Percentiles rank a stretch among this genome's conserved stretches.
These are phyloP conservation scores for Pseudopithomyces chartarum DNA, from an alignment of 2,329 filamentous ascomycete species.

Conservation along the genomic window DNA sequence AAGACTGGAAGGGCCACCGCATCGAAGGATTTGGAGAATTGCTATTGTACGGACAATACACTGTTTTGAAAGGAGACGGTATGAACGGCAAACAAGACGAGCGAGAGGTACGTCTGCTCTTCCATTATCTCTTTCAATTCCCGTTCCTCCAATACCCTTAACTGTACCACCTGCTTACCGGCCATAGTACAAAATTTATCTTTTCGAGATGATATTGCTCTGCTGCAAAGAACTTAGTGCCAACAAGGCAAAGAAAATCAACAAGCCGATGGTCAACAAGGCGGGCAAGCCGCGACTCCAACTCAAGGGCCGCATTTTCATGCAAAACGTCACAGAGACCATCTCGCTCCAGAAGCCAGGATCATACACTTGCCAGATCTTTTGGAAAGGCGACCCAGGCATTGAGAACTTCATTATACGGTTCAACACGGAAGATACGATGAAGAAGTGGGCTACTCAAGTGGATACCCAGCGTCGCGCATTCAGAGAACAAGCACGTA, in stretches of 20 bases:
- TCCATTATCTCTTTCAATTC: neutral
- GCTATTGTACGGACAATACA: slow-evolving; percentile 86
- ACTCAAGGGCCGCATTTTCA: slow-evolving; percentile 96
- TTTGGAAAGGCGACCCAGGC: slow-evolving; percentile 96
- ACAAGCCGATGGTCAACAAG: slow-evolving; percentile 71
- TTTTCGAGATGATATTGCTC: slow-evolving; percentile 92
- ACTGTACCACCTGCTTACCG: neutral
- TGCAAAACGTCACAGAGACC: slow-evolving; percentile 98
- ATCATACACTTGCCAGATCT: slow-evolving; percentile 94
- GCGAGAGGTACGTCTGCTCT: slow-evolving; percentile 71
- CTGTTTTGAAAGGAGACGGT: slow-evolving; percentile 79
- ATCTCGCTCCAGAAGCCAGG: slow-evolving; percentile 84
- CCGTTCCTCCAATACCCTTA: neutral
- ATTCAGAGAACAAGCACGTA: slow-evolving; percentile 58
- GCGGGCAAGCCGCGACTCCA: slow-evolving; percentile 79
- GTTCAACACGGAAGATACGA: slow-evolving; percentile 86
- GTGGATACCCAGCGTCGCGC: slow-evolving; percentile 74
- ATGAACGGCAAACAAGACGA: slow-evolving; percentile 81
- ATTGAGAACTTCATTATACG: slow-evolving; percentile 97
- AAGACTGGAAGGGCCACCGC: slow-evolving; percentile 95
- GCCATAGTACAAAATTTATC: slow-evolving; percentile 88
- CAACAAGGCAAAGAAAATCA: slow-evolving; percentile 77
- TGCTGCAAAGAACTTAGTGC: slow-evolving; percentile 95
- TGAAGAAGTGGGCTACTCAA: slow-evolving; percentile 88
- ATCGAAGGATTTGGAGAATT: slow-evolving; percentile 91